These are phyloP conservation scores for Emydomyces testavorans DNA, from an alignment of 2,329 filamentous ascomycete genomes.

Conservation along the genomic window DNA sequence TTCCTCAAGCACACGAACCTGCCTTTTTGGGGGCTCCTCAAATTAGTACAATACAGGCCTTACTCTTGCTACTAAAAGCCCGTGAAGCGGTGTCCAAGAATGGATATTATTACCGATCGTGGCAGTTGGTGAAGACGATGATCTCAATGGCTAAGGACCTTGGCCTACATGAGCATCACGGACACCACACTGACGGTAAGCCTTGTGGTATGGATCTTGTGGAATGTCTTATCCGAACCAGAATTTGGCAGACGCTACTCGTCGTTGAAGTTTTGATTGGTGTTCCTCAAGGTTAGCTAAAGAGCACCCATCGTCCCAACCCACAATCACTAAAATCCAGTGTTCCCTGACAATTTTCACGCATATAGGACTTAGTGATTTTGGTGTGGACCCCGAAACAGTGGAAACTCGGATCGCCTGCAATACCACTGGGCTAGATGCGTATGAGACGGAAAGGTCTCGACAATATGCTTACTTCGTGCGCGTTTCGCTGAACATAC, in stretches of 20 bases:
- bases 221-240: slow-evolving; percentile 73
- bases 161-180: slow-evolving; percentile 74
- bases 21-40: slow-evolving; percentile 88
- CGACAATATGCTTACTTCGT: slow-evolving; percentile 75
- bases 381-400: slow-evolving; percentile 60
- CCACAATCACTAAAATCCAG: not conserved
- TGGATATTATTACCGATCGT: slow-evolving; percentile 93
- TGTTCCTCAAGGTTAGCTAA: slow-evolving; percentile 65
- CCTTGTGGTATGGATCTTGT: slow-evolving; percentile 56
- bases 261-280: slow-evolving; percentile 86
- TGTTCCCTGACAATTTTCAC: slow-evolving; percentile 1
- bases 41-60: slow-evolving; percentile 80
- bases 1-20: slow-evolving; percentile 64
- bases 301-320: not conserved
- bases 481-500: slow-evolving; percentile 64
- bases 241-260: slow-evolving; percentile 83
- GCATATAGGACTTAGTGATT: slow-evolving; percentile 58
- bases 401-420: slow-evolving; percentile 62
- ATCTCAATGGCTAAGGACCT: slow-evolving; percentile 89
- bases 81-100: slow-evolving; percentile 83
- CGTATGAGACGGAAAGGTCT: slow-evolving; percentile 63
- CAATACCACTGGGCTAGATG: slow-evolving; percentile 55
- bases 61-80: slow-evolving; percentile 79
- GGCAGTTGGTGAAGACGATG: slow-evolving; percentile 89
- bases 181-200: slow-evolving; percentile 61